Conservation (phyloP, 768 basidiomycete species). For the Hemileccinum rubropunctum region DNA sequence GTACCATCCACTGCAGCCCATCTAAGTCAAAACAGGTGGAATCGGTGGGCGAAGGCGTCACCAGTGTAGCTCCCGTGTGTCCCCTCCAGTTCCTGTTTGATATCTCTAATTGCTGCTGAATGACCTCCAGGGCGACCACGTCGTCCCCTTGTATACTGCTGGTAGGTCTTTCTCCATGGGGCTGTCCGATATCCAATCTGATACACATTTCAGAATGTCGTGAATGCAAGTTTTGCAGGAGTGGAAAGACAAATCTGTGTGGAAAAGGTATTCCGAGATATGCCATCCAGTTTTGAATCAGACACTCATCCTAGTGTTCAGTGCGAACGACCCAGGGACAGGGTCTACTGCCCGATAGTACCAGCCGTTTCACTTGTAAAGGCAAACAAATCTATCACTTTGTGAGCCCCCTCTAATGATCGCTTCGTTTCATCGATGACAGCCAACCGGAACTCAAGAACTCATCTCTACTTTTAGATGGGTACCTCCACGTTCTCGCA, state of each 20-base stretch:
- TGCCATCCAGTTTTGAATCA: background rate
- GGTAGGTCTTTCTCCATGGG: constrained; percentile 43
- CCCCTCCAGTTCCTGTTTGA: background rate
- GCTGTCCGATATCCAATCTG: background rate
- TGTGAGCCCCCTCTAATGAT: constrained; percentile 45
- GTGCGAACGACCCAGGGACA: constrained; percentile 92
- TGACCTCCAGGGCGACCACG: constrained; percentile 77
- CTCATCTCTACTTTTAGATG: constrained; percentile 60
- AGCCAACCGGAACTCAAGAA: background rate
- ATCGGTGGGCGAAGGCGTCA: constrained; percentile 96
- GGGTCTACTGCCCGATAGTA: constrained; percentile 92
- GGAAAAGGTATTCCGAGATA: constrained; percentile 62
- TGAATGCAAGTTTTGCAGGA: constrained; percentile 99
- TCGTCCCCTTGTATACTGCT: constrained; percentile 94
- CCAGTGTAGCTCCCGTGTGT: constrained; percentile 58
- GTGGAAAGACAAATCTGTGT: constrained; percentile 98
- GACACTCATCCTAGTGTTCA: constrained; percentile 26
- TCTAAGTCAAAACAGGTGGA: constrained; percentile 65
- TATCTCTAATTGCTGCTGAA: background rate
- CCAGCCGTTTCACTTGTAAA: constrained; percentile 83
- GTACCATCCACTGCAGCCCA: background rate
- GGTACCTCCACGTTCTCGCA: constrained; percentile 99
- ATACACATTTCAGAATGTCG: constrained; percentile 62
- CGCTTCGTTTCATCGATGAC: background rate
- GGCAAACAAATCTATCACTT: constrained; percentile 90